phyloP scores from a whole-genome alignment of 208 protist species.

The Leishmania aethiopica region DNA sequence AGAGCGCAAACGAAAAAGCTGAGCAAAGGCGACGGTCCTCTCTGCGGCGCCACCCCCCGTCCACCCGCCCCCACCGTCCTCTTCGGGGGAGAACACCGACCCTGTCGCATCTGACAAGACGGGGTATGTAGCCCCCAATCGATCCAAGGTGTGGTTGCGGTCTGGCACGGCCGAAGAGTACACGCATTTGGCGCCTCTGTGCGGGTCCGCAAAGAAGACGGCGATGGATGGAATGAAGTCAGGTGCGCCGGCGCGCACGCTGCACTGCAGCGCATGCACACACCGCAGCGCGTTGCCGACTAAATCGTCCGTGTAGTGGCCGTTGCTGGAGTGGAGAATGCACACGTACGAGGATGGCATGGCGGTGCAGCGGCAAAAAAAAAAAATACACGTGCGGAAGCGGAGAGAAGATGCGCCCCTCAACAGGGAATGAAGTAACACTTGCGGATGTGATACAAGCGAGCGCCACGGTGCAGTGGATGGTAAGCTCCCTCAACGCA shows the following conservation, averaged over 20 bases:
- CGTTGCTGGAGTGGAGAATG: slow-evolving; percentile 67
- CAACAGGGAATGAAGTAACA: neutral
- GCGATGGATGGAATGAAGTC: slow-evolving; percentile 74
- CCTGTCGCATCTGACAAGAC: slow-evolving; percentile 17
- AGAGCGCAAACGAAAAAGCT: slow-evolving; percentile 36
- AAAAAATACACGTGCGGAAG: neutral
- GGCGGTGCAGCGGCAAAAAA: neutral
- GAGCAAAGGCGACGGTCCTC: slow-evolving; percentile 24
- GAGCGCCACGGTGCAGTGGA: neutral
- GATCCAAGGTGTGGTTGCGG: slow-evolving; percentile 47
- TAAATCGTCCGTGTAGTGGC: slow-evolving; percentile 44
- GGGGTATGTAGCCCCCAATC: slow-evolving; percentile 21
- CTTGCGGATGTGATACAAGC: neutral
- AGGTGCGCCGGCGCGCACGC: slow-evolving; percentile 32
- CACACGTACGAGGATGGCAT: slow-evolving; percentile 40
- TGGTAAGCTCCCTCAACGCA: neutral
- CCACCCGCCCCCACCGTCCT: slow-evolving; percentile 3
- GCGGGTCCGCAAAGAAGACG: slow-evolving; percentile 64
- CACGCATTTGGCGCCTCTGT: slow-evolving; percentile 55
- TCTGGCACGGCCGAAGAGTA: slow-evolving; percentile 61
- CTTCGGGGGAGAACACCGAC: slow-evolving; percentile 12
- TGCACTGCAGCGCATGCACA: slow-evolving; percentile 53
- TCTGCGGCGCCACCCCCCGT: neutral
- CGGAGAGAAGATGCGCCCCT: neutral
- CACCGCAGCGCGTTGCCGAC: slow-evolving; percentile 53